phyloP scores from a whole-genome alignment of 208 protist genomes.

The Phytomonas sp. region DNA sequence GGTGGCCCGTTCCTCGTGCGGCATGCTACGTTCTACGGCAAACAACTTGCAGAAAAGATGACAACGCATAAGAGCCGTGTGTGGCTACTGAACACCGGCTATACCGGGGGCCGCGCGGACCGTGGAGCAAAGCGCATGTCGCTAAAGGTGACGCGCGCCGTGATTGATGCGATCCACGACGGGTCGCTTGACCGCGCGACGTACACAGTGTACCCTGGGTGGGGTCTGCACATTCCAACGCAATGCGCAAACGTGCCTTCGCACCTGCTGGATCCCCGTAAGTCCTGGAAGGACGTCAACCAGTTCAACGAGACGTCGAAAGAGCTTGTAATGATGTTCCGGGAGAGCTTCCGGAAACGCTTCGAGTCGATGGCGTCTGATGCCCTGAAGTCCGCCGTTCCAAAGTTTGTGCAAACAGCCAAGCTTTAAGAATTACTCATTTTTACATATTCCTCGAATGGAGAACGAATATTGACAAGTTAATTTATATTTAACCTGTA shows the following conservation, averaged over 20 bases:
- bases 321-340: slow-evolving; percentile 90
- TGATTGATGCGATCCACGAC: slow-evolving; percentile 95
- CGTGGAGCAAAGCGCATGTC: slow-evolving; percentile 85
- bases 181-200: slow-evolving; percentile 75
- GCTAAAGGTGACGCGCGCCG: slow-evolving; percentile 89
- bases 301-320: slow-evolving; percentile 72
- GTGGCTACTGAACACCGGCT: slow-evolving; percentile 96
- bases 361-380: slow-evolving; percentile 73
- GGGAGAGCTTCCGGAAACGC: slow-evolving; percentile 87
- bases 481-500: background rate
- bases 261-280: slow-evolving; percentile 86
- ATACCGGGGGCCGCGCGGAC: slow-evolving; percentile 81
- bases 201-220: slow-evolving; percentile 71
- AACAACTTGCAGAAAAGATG: slow-evolving; percentile 94
- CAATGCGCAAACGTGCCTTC: slow-evolving; percentile 58
- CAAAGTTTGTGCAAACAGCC: slow-evolving; percentile 49
- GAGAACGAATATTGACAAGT: background rate
- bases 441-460: background rate
- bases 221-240: slow-evolving; percentile 87
- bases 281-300: slow-evolving; percentile 83
- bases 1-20: slow-evolving; percentile 93
- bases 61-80: slow-evolving; percentile 62
- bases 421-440: slow-evolving; percentile 21
- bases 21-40: slow-evolving; percentile 94
- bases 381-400: slow-evolving; percentile 78